Evolutionary conservation across 164 flowering plant species (phyloP).

Genomic region (Cinnamomum micranthum): DNA sequence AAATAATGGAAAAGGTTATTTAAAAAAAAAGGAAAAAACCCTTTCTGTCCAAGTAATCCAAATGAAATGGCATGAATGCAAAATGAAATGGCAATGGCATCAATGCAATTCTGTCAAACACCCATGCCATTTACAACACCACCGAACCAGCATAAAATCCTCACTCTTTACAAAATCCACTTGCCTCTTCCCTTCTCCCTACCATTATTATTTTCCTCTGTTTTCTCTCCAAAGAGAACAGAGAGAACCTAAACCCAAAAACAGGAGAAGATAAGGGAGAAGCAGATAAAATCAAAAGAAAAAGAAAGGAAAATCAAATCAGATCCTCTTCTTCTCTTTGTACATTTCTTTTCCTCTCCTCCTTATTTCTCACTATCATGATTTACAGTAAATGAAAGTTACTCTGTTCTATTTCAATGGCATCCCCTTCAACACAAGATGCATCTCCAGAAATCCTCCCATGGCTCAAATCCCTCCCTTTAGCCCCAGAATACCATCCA

Average conservation of each 20-base stretch:
- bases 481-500: slow-evolving; percentile 92
- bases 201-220: neutral
- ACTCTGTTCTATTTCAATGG: slow-evolving; percentile 2
- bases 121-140: neutral
- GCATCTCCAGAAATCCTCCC: slow-evolving; percentile 50
- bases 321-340: slow-evolving; percentile 1
- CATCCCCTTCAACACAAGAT: slow-evolving; percentile 21
- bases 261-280: slow-evolving; percentile 1
- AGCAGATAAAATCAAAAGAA: too few species aligned
- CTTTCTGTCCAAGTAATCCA: neutral
- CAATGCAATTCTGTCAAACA: neutral
- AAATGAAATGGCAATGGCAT: neutral
- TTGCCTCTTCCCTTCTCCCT: neutral
- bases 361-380: neutral
- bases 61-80: too few species aligned
- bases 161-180: neutral
- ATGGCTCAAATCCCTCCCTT: slow-evolving; percentile 84
- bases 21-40: too few species aligned
- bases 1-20: too few species aligned
- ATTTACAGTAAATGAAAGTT: neutral
- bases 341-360: neutral
- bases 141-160: slow-evolving; percentile 6
- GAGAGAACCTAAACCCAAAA: neutral
- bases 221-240: neutral
- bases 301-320: neutral